A percentile compares a stretch with the other conserved stretches of the same genome.
phyloP scores from a whole-genome alignment of 768 basidiomycete species.

The Heimioporus sp. region DNA sequence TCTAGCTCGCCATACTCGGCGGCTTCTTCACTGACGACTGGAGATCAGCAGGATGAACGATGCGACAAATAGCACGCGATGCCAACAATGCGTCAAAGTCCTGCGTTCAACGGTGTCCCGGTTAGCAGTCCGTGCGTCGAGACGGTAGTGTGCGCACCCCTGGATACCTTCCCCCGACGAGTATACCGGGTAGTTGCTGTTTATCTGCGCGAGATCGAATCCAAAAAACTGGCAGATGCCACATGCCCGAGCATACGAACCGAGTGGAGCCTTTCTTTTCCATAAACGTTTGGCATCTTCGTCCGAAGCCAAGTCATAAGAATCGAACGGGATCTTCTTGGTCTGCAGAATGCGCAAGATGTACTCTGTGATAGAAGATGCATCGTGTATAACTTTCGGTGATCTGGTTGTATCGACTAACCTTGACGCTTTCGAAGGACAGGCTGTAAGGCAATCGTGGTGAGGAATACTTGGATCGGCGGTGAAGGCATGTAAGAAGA shows the following conservation, averaged over 20 bases:
- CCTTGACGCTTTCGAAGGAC: slow-evolving; percentile 80
- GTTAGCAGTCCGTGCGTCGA: slow-evolving; percentile 1
- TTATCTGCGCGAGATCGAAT: slow-evolving; percentile 50
- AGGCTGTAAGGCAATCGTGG: slow-evolving; percentile 85
- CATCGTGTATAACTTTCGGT: background rate
- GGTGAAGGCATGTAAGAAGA: slow-evolving; percentile 65
- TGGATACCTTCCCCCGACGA: slow-evolving; percentile 72
- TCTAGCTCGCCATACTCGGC: slow-evolving; percentile 77
- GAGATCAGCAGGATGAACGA: slow-evolving; percentile 6
- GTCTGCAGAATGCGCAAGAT: slow-evolving; percentile 78
- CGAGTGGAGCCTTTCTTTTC: slow-evolving; percentile 75
- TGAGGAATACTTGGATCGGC: slow-evolving; percentile 76
- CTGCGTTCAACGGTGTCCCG: slow-evolving; percentile 33
- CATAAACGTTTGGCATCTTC: slow-evolving; percentile 76
- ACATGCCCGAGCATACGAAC: slow-evolving; percentile 33
- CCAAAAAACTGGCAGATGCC: background rate
- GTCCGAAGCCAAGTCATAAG: slow-evolving; percentile 85
- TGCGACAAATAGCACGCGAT: background rate
- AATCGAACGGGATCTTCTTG: slow-evolving; percentile 79
- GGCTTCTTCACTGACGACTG: slow-evolving; percentile 68
- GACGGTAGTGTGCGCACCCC: slow-evolving; percentile 52
- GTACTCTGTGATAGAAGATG: slow-evolving; percentile 52
- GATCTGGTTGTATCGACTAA: slow-evolving; percentile 21
- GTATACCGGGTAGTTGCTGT: slow-evolving; percentile 80
- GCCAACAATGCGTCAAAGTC: slow-evolving; percentile 74